Evolutionary conservation across 805 yeast species (phyloP).

Genomic region (Kodamaea restingae): DNA sequence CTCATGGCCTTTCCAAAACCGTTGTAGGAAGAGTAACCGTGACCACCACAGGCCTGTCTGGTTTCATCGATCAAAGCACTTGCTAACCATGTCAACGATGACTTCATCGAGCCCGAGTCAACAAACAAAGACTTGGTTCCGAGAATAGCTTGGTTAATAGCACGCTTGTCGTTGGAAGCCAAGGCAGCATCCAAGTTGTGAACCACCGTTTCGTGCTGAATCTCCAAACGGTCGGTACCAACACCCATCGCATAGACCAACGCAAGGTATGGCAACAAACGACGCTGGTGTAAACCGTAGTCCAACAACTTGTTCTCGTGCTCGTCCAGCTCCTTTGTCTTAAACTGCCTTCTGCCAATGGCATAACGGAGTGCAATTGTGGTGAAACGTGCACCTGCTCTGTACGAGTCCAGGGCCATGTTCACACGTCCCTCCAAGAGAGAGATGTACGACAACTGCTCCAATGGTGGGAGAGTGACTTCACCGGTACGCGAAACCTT

Average conservation of each 20-base stretch:
- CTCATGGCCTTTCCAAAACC: slow-evolving; percentile 44
- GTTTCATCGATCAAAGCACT: slow-evolving; percentile 39
- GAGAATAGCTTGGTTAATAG: slow-evolving; percentile 29
- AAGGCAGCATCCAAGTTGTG: slow-evolving; percentile 37
- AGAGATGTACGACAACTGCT: slow-evolving; percentile 42
- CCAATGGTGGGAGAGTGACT: slow-evolving; percentile 42
- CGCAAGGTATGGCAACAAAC: slow-evolving; percentile 44
- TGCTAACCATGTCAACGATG: slow-evolving; percentile 43
- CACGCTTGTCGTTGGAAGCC: slow-evolving; percentile 26
- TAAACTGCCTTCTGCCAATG: slow-evolving; percentile 44
- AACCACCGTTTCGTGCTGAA: slow-evolving; percentile 28
- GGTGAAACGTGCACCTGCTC: slow-evolving; percentile 39
- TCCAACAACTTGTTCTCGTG: slow-evolving; percentile 41
- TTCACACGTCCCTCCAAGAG: slow-evolving; percentile 43
- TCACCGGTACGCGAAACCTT: slow-evolving; percentile 38
- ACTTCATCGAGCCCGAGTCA: slow-evolving; percentile 43
- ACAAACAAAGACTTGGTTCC: slow-evolving; percentile 41
- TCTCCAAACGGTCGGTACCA: slow-evolving; percentile 38
- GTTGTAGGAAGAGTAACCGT: slow-evolving; percentile 42
- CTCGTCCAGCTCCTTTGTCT: slow-evolving; percentile 24
- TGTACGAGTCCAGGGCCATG: slow-evolving; percentile 42
- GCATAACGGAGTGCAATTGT: slow-evolving; percentile 45
- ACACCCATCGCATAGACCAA: slow-evolving; percentile 34
- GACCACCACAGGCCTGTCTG: slow-evolving; percentile 48
- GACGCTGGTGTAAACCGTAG: slow-evolving; percentile 44